phyloP scores from a whole-genome alignment of 352 stramenopile species.

The Phytopythium litorale region DNA sequence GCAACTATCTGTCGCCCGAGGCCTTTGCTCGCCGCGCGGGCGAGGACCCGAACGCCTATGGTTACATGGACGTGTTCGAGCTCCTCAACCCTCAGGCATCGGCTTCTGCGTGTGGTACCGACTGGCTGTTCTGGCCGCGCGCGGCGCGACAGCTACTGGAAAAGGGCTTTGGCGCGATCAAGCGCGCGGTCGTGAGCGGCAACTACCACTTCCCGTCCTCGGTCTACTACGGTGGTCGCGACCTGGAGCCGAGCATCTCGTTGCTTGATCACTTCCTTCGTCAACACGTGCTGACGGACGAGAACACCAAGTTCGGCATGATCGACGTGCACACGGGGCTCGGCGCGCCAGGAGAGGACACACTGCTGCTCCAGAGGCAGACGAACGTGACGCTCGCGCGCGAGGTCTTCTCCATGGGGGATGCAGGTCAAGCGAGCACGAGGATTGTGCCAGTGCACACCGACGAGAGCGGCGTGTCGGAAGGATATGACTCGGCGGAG shows the following conservation, averaged over 20 bases:
- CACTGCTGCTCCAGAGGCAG: slow-evolving; percentile 32
- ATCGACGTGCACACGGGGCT: slow-evolving; percentile 95
- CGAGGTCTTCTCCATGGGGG: slow-evolving; percentile 21
- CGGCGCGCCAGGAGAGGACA: slow-evolving; percentile 60
- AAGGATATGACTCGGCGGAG: slow-evolving; percentile 49
- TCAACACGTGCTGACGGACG: slow-evolving; percentile 38
- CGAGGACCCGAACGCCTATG: slow-evolving; percentile 67
- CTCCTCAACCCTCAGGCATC: slow-evolving; percentile 60
- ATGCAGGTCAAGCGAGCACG: slow-evolving; percentile 19
- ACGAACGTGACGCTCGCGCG: slow-evolving; percentile 23
- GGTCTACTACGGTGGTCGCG: slow-evolving; percentile 83
- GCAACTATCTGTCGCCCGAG: slow-evolving; percentile 76
- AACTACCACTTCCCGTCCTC: slow-evolving; percentile 87
- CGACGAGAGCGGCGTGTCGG: slow-evolving; percentile 28
- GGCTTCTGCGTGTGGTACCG: slow-evolving; percentile 7
- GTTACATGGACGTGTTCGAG: slow-evolving; percentile 73
- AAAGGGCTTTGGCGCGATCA: slow-evolving; percentile 54
- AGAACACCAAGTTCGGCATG: slow-evolving; percentile 49
- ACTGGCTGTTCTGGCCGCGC: slow-evolving; percentile 51
- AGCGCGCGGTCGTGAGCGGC: slow-evolving; percentile 80
- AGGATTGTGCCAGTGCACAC: slow-evolving; percentile 25
- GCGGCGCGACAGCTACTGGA: slow-evolving; percentile 22
- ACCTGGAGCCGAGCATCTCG: slow-evolving; percentile 66
- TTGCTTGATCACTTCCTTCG: slow-evolving; percentile 62
- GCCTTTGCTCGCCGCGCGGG: slow-evolving; percentile 42